Evolutionary conservation across 192 early-diverging fungal species (phyloP).

Genomic region (Backusella luteola): DNA sequence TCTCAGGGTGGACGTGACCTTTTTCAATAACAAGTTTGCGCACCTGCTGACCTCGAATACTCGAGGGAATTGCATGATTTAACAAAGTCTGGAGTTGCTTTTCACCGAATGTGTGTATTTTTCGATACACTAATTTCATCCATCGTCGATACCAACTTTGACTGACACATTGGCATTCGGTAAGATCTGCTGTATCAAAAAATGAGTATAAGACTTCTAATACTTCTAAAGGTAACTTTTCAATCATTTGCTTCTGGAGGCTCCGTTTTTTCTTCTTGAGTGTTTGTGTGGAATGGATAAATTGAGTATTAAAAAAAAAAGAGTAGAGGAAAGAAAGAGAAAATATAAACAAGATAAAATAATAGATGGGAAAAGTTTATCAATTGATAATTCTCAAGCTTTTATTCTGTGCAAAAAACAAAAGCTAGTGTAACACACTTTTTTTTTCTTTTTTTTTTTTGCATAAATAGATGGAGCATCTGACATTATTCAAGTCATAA

Average conservation of each 20-base stretch:
- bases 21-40: not conserved
- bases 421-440: no score
- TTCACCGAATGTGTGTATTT: not conserved
- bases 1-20: not conserved
- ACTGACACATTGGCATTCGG: not conserved
- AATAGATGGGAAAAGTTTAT: not conserved
- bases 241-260: not conserved
- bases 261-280: not conserved
- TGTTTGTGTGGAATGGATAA: not conserved
- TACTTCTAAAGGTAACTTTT: conserved; percentile 8
- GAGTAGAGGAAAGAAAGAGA: not conserved
- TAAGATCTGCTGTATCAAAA: not conserved
- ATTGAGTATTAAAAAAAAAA: not conserved
- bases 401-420: not conserved
- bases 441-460: not conserved
- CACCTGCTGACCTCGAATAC: not conserved
- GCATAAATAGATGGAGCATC: not conserved
- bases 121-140: not conserved
- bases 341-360: not conserved
- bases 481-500: not conserved
- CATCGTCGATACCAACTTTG: not conserved
- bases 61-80: not conserved
- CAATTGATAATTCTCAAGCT: not conserved
- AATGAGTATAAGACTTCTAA: not conserved
- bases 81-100: not conserved